Percentiles rank a stretch among this genome's conserved stretches.
phyloP scores from a whole-genome alignment of 768 basidiomycete species.

The Suillus variegatus region DNA sequence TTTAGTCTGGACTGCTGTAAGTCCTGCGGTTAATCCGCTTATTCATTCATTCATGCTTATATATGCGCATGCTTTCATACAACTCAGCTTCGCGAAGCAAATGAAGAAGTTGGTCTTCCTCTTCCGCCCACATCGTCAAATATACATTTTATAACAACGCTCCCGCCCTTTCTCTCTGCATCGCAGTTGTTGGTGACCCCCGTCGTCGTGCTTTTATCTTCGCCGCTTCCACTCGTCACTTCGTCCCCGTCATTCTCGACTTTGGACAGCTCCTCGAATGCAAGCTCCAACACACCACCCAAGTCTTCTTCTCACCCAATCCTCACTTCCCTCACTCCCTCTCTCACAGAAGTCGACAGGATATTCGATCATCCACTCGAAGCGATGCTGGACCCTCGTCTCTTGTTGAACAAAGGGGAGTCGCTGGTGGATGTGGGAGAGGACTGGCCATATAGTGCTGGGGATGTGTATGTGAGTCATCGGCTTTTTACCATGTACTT shows the following conservation, averaged over 20 bases:
- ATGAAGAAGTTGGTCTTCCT: conserved; percentile 82
- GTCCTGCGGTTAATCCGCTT: conserved; percentile 24
- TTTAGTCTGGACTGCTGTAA: conserved; percentile 74
- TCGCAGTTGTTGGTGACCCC: conserved; percentile 75
- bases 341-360: conserved; percentile 67
- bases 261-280: background rate
- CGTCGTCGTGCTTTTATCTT: conserved; percentile 68
- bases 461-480: conserved; percentile 64
- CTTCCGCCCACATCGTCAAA: conserved; percentile 44
- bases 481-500: background rate
- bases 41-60: no score
- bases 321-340: conserved; percentile 53
- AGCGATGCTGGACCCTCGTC: conserved; percentile 63
- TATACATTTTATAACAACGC: conserved; percentile 58
- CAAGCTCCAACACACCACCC: conserved; percentile 12
- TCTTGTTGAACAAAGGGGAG: conserved; percentile 41
- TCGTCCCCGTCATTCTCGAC: no score
- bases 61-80: background rate
- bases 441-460: conserved; percentile 75
- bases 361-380: conserved; percentile 84
- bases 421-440: conserved; percentile 58
- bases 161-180: conserved; percentile 72
- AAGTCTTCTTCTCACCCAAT: conserved; percentile 25
- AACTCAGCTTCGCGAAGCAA: conserved; percentile 73
- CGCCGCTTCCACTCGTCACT: background rate